Evolutionary conservation across 2,329 filamentous ascomycete species (phyloP).

Genomic region (Cladophialophora yegresii): DNA sequence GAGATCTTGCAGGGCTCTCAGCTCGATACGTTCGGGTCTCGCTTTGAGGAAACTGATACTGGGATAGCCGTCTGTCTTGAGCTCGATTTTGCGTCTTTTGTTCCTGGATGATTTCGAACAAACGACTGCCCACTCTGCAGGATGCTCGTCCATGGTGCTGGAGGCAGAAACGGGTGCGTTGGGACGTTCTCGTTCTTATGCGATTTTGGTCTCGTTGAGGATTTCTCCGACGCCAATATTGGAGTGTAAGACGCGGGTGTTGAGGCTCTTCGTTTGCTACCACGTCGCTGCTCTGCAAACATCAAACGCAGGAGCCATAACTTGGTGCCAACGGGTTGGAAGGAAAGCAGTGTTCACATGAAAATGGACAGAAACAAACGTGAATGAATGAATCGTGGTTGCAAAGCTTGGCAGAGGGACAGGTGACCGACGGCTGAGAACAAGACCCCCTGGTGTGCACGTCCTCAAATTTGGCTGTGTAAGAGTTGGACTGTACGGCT

Average conservation of each 20-base stretch:
- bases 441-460: no score
- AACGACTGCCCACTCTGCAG: constrained; percentile 22
- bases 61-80: constrained; percentile 10
- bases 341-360: background rate
- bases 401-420: background rate
- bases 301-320: background rate
- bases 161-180: background rate
- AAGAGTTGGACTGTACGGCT: background rate
- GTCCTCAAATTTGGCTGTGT: background rate
- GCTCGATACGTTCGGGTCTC: constrained; percentile 46
- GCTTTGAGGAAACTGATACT: constrained; percentile 26
- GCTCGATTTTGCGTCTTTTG: constrained; percentile 28
- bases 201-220: background rate
- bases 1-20: constrained; percentile 60
- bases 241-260: background rate
- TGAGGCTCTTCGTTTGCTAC: constrained; percentile 10
- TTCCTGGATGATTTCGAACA: constrained; percentile 29
- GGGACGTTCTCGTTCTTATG: background rate
- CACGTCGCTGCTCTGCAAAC: background rate
- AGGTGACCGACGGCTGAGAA: background rate
- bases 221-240: constrained; percentile 1
- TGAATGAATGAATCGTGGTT: background rate
- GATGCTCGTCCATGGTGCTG: constrained; percentile 9
- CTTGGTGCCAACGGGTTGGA: background rate
- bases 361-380: background rate